Evolutionary conservation across 306 rosid species (phyloP).

Genomic region (Acmispon strigosus): DNA sequence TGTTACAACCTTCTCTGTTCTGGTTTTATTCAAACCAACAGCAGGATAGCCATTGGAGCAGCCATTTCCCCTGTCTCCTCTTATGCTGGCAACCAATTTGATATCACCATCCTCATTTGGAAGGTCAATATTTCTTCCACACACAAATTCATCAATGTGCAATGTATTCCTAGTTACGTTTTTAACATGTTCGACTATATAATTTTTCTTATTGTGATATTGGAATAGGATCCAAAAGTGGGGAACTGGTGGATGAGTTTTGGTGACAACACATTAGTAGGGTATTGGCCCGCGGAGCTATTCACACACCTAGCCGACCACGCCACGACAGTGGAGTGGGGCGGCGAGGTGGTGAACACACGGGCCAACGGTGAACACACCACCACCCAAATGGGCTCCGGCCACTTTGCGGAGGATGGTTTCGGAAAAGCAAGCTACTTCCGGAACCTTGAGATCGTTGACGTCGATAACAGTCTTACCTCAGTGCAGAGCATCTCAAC

Average conservation of each 20-base stretch:
- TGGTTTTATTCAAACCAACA: constrained; percentile 78
- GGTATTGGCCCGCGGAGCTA: constrained; percentile 93
- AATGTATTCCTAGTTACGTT: neutral
- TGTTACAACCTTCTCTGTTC: constrained; percentile 92
- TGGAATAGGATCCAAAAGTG: constrained; percentile 57
- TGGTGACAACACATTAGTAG: constrained; percentile 65
- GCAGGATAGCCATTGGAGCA: constrained; percentile 84
- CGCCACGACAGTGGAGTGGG: constrained; percentile 97
- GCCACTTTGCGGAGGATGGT: constrained; percentile 70
- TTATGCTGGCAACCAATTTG: constrained; percentile 48
- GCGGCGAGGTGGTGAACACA: constrained; percentile 86
- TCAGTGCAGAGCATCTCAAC: constrained; percentile 54
- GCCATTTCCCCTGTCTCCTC: constrained; percentile 85
- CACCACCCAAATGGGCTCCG: constrained; percentile 89
- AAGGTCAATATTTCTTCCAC: constrained; percentile 44
- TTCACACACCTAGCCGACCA: constrained; percentile 74
- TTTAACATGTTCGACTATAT: too few relatives aligned
- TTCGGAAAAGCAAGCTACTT: constrained; percentile 91
- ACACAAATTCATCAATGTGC: neutral
- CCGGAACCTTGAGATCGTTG: constrained; percentile 76
- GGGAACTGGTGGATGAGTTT: constrained; percentile 99
- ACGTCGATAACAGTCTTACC: constrained; percentile 62
- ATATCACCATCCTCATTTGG: constrained; percentile 79
- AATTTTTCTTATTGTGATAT: neutral
- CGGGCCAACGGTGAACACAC: constrained; percentile 62